Evolutionary conservation across 208 protist genomes (phyloP), one percentile per base, ranked within the genome.

Genomic region (Acanthamoeba divionensis): DNA sequence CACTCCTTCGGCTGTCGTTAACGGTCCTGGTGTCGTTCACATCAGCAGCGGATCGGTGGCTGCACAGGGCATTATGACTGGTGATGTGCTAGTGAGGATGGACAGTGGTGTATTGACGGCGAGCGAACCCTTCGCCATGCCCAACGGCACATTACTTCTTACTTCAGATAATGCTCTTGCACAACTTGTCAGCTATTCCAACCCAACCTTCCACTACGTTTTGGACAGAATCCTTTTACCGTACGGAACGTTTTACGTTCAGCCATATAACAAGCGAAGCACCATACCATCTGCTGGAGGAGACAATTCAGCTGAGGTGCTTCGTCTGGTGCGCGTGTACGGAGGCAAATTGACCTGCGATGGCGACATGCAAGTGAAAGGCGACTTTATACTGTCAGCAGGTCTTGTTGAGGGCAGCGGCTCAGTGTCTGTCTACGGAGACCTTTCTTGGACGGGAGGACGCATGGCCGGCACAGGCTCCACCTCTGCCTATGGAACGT

Each of bases 381-480:
- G 48, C 24, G 75, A 85, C 75, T 36, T 26, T 21, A 38, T 21
- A 15, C 48, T 85, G 21, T 26, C 29, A 29, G 75, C 52, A 48
- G 75, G 33, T 36, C 8, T 44, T n/a, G 48, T 85, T 54, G 48
- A 6, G 15, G 75, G 75, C 75, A 36, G 26, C 48, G 75, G 48
- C 75, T 13, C 50, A 2, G 52, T 85, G 24, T 29, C 9, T 33
- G 75, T 85, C 2, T 15, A 63, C 9, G 75, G 75, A 31, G 50
- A 57, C 9, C 75, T 85, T 31, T 31, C 2, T n/a, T 85, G 75
- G 75, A 85, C 75, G 26, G 75, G 75, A 48, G 75, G 75, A 9
- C 48, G 60, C 50, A 9, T 85, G 48, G 36, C 33, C 75, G 50
- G 26, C 6, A n/a, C 26, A 24, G 65, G 13, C 75, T 44, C 44